These are phyloP conservation scores for Erodium trifolium DNA, from an alignment of 441 rosid genomes.

Conservation along the genomic window DNA sequence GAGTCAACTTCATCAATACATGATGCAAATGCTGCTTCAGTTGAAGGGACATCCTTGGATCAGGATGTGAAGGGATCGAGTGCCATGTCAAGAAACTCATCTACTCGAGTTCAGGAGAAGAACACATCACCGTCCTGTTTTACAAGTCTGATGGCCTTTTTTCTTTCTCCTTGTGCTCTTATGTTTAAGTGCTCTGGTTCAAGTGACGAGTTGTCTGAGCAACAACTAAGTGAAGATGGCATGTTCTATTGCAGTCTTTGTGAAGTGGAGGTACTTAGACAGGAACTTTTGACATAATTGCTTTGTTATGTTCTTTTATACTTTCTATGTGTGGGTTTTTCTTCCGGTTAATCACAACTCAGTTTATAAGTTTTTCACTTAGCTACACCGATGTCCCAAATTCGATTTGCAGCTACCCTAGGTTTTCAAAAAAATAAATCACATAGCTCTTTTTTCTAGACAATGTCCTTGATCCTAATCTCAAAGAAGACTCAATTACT, in stretches of 20 bases:
- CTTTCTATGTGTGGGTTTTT: background rate
- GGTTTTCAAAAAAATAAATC: no score
- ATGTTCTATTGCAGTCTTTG: slow-evolving; percentile 96
- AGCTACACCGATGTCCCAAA: no score
- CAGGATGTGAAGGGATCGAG: slow-evolving; percentile 22
- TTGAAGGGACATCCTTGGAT: slow-evolving; percentile 49
- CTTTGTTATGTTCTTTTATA: background rate
- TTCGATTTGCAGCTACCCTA: no score
- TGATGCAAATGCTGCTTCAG: background rate
- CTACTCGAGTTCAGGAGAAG: slow-evolving; percentile 34
- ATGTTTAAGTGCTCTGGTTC: slow-evolving; percentile 49
- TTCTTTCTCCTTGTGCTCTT: slow-evolving; percentile 57
- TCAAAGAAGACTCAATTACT: no score
- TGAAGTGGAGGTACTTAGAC: slow-evolving; percentile 75
- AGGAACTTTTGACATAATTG: background rate
- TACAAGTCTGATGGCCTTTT: slow-evolving; percentile 22
- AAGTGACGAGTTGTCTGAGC: slow-evolving; percentile 57
- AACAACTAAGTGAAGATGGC: slow-evolving; percentile 80
- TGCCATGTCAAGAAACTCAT: background rate
- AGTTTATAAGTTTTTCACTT: no score
- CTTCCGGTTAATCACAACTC: no score
- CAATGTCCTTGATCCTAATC: no score
- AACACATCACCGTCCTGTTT: slow-evolving; percentile 33
- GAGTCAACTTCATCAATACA: slow-evolving; percentile 49
- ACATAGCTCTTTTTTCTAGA: no score